Evolutionary conservation across 2,329 filamentous ascomycete genomes (phyloP).

Genomic region (Thelonectria blattea): DNA sequence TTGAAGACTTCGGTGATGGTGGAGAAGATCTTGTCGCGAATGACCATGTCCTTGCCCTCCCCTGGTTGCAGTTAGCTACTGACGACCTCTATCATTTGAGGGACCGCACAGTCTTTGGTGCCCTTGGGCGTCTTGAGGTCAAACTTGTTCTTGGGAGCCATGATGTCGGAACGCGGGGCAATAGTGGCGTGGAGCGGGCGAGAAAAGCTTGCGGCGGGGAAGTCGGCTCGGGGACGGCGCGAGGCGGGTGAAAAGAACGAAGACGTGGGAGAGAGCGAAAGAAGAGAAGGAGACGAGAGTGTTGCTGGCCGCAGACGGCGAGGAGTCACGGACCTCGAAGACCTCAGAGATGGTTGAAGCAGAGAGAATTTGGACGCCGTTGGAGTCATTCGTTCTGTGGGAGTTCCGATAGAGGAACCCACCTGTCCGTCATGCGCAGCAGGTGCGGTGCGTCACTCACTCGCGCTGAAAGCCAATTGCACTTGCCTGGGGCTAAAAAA

Average conservation of each 20-base stretch:
- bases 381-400: conserved; percentile 35
- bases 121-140: conserved; percentile 87
- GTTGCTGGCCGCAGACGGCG: conserved; percentile 21
- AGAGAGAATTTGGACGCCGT: conserved; percentile 33
- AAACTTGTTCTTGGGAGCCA: conserved; percentile 42
- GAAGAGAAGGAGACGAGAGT: conserved; percentile 9
- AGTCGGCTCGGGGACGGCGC: conserved; percentile 21
- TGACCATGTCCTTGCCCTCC: conserved; percentile 78
- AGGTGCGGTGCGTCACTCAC: conserved; percentile 16
- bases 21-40: conserved; percentile 80
- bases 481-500: conserved; percentile 13
- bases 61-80: conserved; percentile 41
- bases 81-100: background rate
- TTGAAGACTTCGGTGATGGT: conserved; percentile 82
- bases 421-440: conserved; percentile 30
- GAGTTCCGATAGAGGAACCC: conserved; percentile 30
- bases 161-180: conserved; percentile 36
- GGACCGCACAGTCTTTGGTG: conserved; percentile 75
- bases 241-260: conserved; percentile 18
- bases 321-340: conserved; percentile 19
- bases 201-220: conserved; percentile 32
- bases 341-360: conserved; percentile 28
- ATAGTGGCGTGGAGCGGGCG: conserved; percentile 33
- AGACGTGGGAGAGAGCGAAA: background rate
- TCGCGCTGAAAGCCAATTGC: conserved; percentile 18